Conservation (phyloP, 208 protist species). For the Acanthamoeba quina region DNA sequence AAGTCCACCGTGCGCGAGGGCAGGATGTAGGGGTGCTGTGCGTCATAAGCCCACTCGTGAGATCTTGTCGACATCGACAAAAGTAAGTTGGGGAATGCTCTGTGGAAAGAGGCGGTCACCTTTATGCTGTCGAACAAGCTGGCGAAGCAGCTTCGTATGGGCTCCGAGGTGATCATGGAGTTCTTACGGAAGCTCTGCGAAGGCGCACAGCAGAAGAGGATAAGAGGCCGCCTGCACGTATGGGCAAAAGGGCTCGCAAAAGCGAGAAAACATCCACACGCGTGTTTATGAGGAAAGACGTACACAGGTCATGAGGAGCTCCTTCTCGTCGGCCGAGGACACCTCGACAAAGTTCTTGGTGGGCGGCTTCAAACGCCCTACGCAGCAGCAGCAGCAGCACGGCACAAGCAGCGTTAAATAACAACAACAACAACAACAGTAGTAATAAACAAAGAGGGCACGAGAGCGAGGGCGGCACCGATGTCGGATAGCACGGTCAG, state of each 20-base stretch:
- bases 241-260: not conserved
- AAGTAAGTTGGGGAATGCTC: no score
- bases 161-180: constrained; percentile 2
- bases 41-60: not conserved
- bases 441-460: not conserved
- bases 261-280: not conserved
- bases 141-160: not conserved
- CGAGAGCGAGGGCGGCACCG: not conserved
- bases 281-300: not conserved
- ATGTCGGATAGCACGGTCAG: not conserved
- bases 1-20: not conserved
- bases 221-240: not conserved
- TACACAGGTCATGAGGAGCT: constrained; percentile 51
- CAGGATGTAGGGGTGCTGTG: constrained; percentile 54
- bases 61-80: not conserved
- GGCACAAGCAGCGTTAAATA: not conserved
- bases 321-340: not conserved
- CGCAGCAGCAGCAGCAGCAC: not conserved
- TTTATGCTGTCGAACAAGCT: not conserved
- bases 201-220: not conserved
- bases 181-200: not conserved
- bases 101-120: not conserved
- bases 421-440: not conserved
- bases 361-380: constrained; percentile 41
- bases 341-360: constrained; percentile 44